A percentile compares a stretch with the other conserved stretches of the same genome.
Conservation (phyloP, 148 eudicot species). For the Vaccinium corymbosum region DNA sequence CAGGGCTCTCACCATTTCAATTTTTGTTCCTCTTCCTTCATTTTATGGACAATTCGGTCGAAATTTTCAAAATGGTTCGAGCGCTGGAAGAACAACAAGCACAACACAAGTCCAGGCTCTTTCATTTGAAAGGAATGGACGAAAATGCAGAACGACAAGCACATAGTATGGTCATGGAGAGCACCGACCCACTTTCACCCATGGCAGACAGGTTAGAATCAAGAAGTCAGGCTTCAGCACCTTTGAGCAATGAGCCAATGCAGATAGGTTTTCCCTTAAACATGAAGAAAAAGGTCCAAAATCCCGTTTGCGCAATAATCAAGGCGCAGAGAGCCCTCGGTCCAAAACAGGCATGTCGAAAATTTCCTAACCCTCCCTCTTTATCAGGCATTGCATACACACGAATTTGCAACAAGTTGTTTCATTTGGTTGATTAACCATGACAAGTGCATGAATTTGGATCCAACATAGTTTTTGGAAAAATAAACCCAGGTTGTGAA, state of each 20-base stretch:
- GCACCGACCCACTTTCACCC: slow-evolving; percentile 20
- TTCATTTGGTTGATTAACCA: background rate
- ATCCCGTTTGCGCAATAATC: slow-evolving; percentile 9
- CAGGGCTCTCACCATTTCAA: too few relatives aligned
- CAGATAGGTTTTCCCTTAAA: background rate
- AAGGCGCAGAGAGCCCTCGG: background rate
- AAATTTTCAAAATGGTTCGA: slow-evolving; percentile 9
- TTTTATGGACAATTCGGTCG: background rate
- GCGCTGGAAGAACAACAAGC: slow-evolving; percentile 9
- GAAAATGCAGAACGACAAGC: slow-evolving; percentile 19
- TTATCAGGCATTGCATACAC: background rate
- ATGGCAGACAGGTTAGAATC: slow-evolving; percentile 28
- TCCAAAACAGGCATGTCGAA: slow-evolving; percentile 21
- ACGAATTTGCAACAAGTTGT: background rate
- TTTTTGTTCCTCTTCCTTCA: too few relatives aligned
- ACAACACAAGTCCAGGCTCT: slow-evolving; percentile 10
- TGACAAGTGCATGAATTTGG: background rate
- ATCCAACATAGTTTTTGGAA: background rate
- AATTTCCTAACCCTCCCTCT: background rate
- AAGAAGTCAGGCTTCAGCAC: slow-evolving; percentile 12
- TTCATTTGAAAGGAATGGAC: slow-evolving; percentile 4
- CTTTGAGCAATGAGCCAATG: slow-evolving; percentile 12
- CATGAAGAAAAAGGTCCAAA: slow-evolving; percentile 11
- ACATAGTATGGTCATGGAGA: slow-evolving; percentile 34
- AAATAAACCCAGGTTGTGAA: background rate